Percentiles rank a stretch among this genome's conserved stretches.
Evolutionary conservation across 176 grass and related monocot species (phyloP).

Genomic region (Dactylis glomerata): DNA sequence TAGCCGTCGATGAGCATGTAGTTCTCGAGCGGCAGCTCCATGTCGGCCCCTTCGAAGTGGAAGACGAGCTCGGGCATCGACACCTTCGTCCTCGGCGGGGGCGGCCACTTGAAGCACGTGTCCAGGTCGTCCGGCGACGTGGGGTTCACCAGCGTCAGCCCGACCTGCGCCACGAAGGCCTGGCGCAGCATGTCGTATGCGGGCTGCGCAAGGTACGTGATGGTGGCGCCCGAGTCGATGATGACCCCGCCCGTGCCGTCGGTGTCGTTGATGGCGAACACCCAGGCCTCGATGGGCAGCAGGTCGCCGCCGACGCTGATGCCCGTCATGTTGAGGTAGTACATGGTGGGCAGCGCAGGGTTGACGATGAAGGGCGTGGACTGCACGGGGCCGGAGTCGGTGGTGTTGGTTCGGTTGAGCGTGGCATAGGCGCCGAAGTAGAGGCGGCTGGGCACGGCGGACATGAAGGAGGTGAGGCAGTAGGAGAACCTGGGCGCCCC

Average conservation of each 20-base stretch:
- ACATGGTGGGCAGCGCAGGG: slow-evolving; percentile 50
- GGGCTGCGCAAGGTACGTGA: slow-evolving; percentile 38
- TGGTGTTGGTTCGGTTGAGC: slow-evolving; percentile 37
- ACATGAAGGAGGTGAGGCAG: slow-evolving; percentile 65
- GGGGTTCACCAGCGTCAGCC: slow-evolving; percentile 15
- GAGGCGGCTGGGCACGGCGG: slow-evolving; percentile 48
- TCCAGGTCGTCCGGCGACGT: slow-evolving; percentile 24
- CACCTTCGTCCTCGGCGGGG: slow-evolving; percentile 12
- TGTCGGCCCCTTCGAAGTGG: slow-evolving; percentile 47
- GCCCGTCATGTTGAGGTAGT: slow-evolving; percentile 44
- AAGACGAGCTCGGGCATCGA: slow-evolving; percentile 30
- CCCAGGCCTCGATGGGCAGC: slow-evolving; percentile 20
- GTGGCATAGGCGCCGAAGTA: slow-evolving; percentile 61
- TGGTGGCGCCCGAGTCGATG: slow-evolving; percentile 50
- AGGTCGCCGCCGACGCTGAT: slow-evolving; percentile 45
- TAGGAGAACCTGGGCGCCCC: slow-evolving; percentile 55
- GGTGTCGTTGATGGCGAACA: slow-evolving; percentile 53
- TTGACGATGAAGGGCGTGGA: slow-evolving; percentile 48
- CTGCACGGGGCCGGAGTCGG: slow-evolving; percentile 23
- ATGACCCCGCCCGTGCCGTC: slow-evolving; percentile 51
- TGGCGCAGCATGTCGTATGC: slow-evolving; percentile 30
- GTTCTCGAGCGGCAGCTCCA: slow-evolving; percentile 46
- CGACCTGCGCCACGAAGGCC: slow-evolving; percentile 23
- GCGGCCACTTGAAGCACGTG: slow-evolving; percentile 58
- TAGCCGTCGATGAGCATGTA: slow-evolving; percentile 32